Percentiles rank a stretch among this genome's conserved stretches.
Evolutionary conservation across 441 rosid genomes (phyloP).

Genomic region (Euphorbia schlechtendalii): DNA sequence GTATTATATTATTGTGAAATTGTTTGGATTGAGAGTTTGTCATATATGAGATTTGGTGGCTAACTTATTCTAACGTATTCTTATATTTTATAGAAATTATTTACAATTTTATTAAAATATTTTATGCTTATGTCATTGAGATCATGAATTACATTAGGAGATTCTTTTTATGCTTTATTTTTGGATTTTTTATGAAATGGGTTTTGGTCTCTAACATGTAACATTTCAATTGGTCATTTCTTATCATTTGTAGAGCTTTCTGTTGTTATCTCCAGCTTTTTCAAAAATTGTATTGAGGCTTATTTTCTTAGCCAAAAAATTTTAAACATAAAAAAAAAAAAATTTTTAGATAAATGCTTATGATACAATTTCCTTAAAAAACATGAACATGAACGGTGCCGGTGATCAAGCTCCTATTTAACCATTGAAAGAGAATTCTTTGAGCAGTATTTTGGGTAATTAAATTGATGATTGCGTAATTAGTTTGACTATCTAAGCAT

Average conservation of each 20-base stretch:
- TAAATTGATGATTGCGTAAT: background rate
- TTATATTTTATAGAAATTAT: constrained; percentile 4
- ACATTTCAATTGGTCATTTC: background rate
- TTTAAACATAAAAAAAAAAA: too few species aligned
- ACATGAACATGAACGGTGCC: too few species aligned
- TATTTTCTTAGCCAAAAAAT: too few species aligned
- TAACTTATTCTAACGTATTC: constrained; percentile 20
- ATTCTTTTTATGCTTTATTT: constrained; percentile 17
- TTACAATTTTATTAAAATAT: constrained; percentile 11
- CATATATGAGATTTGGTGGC: constrained; percentile 42
- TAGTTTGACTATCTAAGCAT: background rate
- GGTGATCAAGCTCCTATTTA: background rate
- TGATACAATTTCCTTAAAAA: too few species aligned
- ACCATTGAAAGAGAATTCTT: background rate
- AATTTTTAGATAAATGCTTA: too few species aligned
- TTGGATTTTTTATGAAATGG: constrained; percentile 12
- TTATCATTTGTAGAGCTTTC: background rate
- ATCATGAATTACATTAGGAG: constrained; percentile 2
- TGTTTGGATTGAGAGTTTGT: constrained; percentile 21
- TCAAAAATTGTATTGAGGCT: too few species aligned
- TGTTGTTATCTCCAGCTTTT: too few species aligned
- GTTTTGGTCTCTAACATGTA: constrained; percentile 20
- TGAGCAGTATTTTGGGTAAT: background rate
- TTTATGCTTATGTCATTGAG: constrained; percentile 29
- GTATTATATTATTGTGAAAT: constrained; percentile 11